A percentile compares a stretch with the other conserved stretches of the same genome.
phyloP scores from a whole-genome alignment of 768 basidiomycete genomes.

The Hydnum rufescens region DNA sequence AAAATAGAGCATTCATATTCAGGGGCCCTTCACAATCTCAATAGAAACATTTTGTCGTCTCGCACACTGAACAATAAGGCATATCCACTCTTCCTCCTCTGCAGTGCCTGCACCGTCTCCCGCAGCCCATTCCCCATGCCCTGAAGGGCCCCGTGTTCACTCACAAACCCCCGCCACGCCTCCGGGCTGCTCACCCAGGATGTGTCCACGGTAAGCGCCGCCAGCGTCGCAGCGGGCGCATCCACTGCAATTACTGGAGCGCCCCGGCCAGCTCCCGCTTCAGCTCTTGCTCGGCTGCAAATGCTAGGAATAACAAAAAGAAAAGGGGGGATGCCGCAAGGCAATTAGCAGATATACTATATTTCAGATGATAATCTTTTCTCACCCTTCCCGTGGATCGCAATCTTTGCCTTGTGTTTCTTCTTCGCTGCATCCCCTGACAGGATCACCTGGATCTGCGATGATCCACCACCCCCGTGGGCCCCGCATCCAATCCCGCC shows the following conservation, averaged over 20 bases:
- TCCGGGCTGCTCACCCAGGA: slow-evolving; percentile 5
- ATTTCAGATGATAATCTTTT: neutral
- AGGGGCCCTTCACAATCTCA: slow-evolving; percentile 3
- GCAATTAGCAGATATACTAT: neutral
- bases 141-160: neutral
- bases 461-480: neutral
- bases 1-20: no score
- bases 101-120: slow-evolving; percentile 4
- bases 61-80: slow-evolving; percentile 6
- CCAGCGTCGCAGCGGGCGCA: slow-evolving; percentile 1
- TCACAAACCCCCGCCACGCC: slow-evolving; percentile 4
- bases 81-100: slow-evolving; percentile 4
- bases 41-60: slow-evolving; percentile 8
- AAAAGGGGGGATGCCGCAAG: neutral
- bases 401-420: slow-evolving; percentile 7
- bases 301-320: slow-evolving; percentile 1
- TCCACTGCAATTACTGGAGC: slow-evolving; percentile 8
- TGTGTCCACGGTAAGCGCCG: slow-evolving; percentile 4
- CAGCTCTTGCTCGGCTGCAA: slow-evolving; percentile 7
- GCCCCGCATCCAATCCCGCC: neutral
- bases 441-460: slow-evolving; percentile 9
- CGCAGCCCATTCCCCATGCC: neutral
- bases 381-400: slow-evolving; percentile 8
- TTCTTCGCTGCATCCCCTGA: slow-evolving; percentile 5
- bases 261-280: neutral